phyloP scores from a whole-genome alignment of 2,329 filamentous ascomycete genomes.

The Byssothecium circinans region DNA sequence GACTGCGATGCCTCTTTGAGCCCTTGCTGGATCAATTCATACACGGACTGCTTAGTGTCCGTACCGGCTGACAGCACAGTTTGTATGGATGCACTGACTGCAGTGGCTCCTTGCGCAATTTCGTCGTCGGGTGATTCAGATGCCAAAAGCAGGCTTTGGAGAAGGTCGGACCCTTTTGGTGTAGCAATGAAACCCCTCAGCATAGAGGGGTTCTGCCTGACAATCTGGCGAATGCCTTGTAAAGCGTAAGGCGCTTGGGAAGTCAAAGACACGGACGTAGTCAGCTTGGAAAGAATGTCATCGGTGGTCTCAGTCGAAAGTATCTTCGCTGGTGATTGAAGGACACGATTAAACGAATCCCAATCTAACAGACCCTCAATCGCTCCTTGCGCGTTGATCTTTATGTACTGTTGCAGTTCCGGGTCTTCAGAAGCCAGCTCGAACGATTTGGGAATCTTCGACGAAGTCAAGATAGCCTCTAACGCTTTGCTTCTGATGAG shows the following conservation, averaged over 20 bases:
- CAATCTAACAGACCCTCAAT: slow-evolving; percentile 38
- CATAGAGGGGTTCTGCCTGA: slow-evolving; percentile 44
- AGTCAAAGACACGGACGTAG: slow-evolving; percentile 42
- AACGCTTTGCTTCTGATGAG: slow-evolving; percentile 31
- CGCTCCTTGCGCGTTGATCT: slow-evolving; percentile 30
- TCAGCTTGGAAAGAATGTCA: slow-evolving; percentile 42
- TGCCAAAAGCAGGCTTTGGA: slow-evolving; percentile 56
- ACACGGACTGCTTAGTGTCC: slow-evolving; percentile 49
- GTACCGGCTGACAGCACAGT: slow-evolving; percentile 41
- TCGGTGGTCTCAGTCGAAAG: slow-evolving; percentile 43
- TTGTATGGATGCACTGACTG: slow-evolving; percentile 43
- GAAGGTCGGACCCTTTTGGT: slow-evolving; percentile 51
- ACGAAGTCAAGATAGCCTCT: slow-evolving; percentile 37
- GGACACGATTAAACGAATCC: slow-evolving; percentile 40
- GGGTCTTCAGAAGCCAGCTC: slow-evolving; percentile 38
- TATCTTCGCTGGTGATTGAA: slow-evolving; percentile 37
- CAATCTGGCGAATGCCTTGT: slow-evolving; percentile 51
- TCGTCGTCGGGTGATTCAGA: slow-evolving; percentile 57
- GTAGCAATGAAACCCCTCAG: slow-evolving; percentile 49
- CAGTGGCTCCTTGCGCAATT: slow-evolving; percentile 49
- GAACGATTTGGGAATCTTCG: slow-evolving; percentile 40
- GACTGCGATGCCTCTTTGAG: slow-evolving; percentile 49
- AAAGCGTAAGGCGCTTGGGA: slow-evolving; percentile 41
- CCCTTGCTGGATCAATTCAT: slow-evolving; percentile 56
- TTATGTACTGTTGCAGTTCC: slow-evolving; percentile 42